phyloP scores from a whole-genome alignment of 2,329 filamentous ascomycete genomes.

The Colletotrichum cordylinicola region DNA sequence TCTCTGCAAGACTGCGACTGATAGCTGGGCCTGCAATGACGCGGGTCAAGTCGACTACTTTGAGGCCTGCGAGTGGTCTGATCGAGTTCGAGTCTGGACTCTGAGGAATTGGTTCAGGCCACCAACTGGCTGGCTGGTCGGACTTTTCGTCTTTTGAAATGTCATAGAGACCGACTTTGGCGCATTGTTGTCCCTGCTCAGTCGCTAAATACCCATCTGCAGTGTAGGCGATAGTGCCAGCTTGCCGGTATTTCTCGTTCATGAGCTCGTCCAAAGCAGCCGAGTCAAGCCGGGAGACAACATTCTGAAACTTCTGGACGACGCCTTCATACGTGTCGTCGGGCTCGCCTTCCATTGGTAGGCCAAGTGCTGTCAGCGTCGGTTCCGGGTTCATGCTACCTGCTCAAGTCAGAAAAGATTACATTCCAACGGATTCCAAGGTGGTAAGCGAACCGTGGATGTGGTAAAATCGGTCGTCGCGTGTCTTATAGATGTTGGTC shows the following conservation, averaged over 20 bases:
- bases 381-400: slow-evolving; percentile 21
- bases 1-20: slow-evolving; percentile 44
- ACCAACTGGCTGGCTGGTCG: slow-evolving; percentile 42
- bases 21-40: slow-evolving; percentile 54
- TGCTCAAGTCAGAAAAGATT: not conserved
- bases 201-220: slow-evolving; percentile 28
- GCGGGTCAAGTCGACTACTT: slow-evolving; percentile 51
- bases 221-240: slow-evolving; percentile 30
- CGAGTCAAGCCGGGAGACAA: slow-evolving; percentile 22
- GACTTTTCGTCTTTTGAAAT: not conserved
- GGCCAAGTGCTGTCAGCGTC: slow-evolving; percentile 18
- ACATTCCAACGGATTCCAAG: not conserved
- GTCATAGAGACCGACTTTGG: slow-evolving; percentile 24
- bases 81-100: slow-evolving; percentile 30
- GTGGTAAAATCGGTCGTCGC: slow-evolving; percentile 26
- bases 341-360: slow-evolving; percentile 10
- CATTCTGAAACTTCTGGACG: not conserved
- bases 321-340: slow-evolving; percentile 25
- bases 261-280: slow-evolving; percentile 23
- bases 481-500: slow-evolving; percentile 31
- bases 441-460: slow-evolving; percentile 16
- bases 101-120: slow-evolving; percentile 29
- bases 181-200: slow-evolving; percentile 29
- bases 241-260: slow-evolving; percentile 28
- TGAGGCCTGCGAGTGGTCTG: slow-evolving; percentile 52